Base-by-base conservation (phyloP, 2,329 filamentous ascomycete genomes). In the Ceratocystis albifundus region DNA sequence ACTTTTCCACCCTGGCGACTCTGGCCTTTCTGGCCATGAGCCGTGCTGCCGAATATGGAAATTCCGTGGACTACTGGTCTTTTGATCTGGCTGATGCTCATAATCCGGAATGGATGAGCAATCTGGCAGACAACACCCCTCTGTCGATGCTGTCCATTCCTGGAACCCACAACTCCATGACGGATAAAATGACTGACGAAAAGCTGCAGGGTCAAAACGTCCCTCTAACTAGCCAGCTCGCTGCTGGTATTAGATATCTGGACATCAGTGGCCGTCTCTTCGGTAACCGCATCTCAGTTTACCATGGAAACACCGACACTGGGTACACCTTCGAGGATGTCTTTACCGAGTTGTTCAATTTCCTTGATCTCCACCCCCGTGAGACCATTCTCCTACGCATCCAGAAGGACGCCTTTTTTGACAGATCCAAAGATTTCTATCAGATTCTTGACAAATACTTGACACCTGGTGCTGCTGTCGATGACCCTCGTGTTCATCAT, bases 121-220 rank as follows among this genome's bases (percentile, higher is more conserved):
- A 62, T 4, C 70, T 80, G 12, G 76, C 77, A 36, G 76, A 80
- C 70, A 68, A 71, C 30, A 72, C 74, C 44, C 72, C 71, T 55
- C 72, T 82, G 45, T 74, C 78, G 36, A 74, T 72, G 61, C 74
- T 82, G 55, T 80, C 78, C 62, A 77, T 82, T 68, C 80, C 80
- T 0, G 80, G 80, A 45, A 81, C 80, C 1, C 80, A 82, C 72
- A 79, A 82, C 71, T 80, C 80, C 41, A 77, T 82, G 76, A 81
- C 80, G 25, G 80, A 78, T 70, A 80, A 82, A 72, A 74, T 74
- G 69, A 74, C 75, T 69, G 0, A 8, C 10, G 36, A 15, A 4
- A 41, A 41, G 36, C 36, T 41, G 36, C 10, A 41, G 36, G 3
- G 36, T 1, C 36, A 41, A 15, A 41, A 41, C 36, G 10, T 41